Evolutionary conservation across 768 basidiomycete genomes (phyloP).

Genomic region (Rhodocollybia butyracea): DNA sequence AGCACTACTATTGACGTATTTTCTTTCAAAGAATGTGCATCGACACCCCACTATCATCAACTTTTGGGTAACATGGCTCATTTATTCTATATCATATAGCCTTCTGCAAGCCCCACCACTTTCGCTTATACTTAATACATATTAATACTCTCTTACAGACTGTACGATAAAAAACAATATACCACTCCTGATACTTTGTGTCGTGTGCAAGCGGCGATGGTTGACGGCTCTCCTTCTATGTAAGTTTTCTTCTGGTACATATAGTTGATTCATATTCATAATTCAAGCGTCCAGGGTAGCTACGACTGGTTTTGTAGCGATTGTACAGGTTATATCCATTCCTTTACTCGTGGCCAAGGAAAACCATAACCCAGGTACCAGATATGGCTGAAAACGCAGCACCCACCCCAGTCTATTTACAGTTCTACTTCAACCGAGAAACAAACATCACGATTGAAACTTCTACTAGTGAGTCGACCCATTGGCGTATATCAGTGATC

Average conservation of each 20-base stretch:
- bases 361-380: no score
- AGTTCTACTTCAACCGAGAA: not conserved
- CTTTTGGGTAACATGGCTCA: constrained; percentile 53
- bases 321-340: constrained; percentile 31
- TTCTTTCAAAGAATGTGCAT: constrained; percentile 36
- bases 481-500: not conserved
- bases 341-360: no score
- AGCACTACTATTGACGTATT: constrained; percentile 41
- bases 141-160: constrained; percentile 9
- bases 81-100: constrained; percentile 51
- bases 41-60: constrained; percentile 55
- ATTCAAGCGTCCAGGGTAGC: constrained; percentile 30
- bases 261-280: not conserved
- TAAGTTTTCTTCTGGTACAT: constrained; percentile 18
- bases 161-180: constrained; percentile 13
- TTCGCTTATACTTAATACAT: not conserved
- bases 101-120: constrained; percentile 39
- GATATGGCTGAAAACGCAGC: not conserved
- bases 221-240: constrained; percentile 53
- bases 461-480: not conserved
- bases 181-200: constrained; percentile 35
- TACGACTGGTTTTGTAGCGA: constrained; percentile 37
- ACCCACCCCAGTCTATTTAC: not conserved
- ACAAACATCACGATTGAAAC: not conserved
- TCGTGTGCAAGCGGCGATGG: constrained; percentile 48